Evolutionary conservation across 2,329 filamentous ascomycete species (phyloP), one percentile per base, ranked within the genome.

Genomic region (Beauveria australis): DNA sequence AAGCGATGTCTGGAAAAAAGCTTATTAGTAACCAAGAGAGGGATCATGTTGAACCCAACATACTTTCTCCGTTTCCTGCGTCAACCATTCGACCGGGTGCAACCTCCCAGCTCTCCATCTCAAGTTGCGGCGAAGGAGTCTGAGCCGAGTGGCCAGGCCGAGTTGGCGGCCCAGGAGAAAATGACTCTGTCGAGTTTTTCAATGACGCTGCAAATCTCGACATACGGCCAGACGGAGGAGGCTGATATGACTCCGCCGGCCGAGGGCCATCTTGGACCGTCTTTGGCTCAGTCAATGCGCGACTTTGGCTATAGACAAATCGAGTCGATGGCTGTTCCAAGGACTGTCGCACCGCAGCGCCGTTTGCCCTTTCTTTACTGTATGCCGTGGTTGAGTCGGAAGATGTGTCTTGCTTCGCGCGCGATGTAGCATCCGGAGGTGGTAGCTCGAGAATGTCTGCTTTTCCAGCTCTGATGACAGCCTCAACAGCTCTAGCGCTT

Each of bases 61-160:
- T 68, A 78, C 77, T 77, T 30, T 73, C 70, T 1, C 67, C 65
- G 1, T 67, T 64, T 1, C 62, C 60, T 4, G 68, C 63, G 40
- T 73, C 69, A 9, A 65, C 66, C 33, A 77, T 66, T 24, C 74
- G 72, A 18, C 78, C 78, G 1, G 78, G 77, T 0, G 77, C 76
- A 51, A 78, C 63, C 64, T 79, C 78, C 76, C 76, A 79, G 3
- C 71, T 69, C 63, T 79, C 76, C 69, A 78, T 75, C 55, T 76
- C 68, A 6, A 74, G 53, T 3, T 67, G 48, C 7, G 44, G 2
- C 18, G 26, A 61, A 16, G 64, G 54, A 8, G 18, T 62, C 30
- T 55, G 57, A 5, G 19, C 28, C 8, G 49, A 18, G 8, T 22
- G 16, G 26, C 14, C 8, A 16, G 22, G 16, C 37, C 30, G 48